Conservation (phyloP, 768 basidiomycete species). For the Pleurotus pulmonarius region DNA sequence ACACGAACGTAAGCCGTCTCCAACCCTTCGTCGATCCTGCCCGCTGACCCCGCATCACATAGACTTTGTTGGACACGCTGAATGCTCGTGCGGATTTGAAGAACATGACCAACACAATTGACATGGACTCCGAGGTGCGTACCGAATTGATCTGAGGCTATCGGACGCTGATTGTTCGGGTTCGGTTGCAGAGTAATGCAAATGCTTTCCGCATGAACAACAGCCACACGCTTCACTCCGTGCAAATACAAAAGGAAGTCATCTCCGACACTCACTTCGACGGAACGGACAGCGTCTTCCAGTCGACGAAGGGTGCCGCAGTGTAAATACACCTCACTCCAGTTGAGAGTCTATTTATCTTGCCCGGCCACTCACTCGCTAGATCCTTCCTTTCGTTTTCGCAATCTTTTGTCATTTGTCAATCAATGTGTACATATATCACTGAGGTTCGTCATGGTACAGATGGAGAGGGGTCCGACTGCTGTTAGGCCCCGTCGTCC, state of each 20-base stretch:
- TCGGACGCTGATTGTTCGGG: background rate
- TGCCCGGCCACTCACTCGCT: background rate
- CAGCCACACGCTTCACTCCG: conserved; percentile 18
- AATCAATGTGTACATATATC: conserved; percentile 1
- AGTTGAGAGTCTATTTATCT: background rate
- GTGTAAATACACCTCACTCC: background rate
- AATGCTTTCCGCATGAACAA: conserved; percentile 25
- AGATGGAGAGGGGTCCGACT: no score
- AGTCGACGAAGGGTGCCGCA: background rate
- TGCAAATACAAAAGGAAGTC: conserved; percentile 27
- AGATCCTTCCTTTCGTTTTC: background rate
- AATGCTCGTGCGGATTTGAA: conserved; percentile 34
- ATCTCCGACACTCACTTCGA: conserved; percentile 21
- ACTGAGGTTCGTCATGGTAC: background rate
- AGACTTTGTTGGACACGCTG: conserved; percentile 44
- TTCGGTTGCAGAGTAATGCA: conserved; percentile 10
- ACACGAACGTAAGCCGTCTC: conserved; percentile 47
- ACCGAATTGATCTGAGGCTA: background rate
- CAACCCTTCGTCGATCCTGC: background rate
- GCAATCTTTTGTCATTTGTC: background rate
- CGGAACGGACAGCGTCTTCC: conserved; percentile 7
- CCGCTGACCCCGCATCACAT: background rate
- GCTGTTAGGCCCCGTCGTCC: no score
- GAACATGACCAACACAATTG: conserved; percentile 18
- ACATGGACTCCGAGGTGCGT: conserved; percentile 25